These are phyloP conservation scores for Medakamo hakoo DNA, from an alignment of 139 green algal genomes.

Conservation along the genomic window DNA sequence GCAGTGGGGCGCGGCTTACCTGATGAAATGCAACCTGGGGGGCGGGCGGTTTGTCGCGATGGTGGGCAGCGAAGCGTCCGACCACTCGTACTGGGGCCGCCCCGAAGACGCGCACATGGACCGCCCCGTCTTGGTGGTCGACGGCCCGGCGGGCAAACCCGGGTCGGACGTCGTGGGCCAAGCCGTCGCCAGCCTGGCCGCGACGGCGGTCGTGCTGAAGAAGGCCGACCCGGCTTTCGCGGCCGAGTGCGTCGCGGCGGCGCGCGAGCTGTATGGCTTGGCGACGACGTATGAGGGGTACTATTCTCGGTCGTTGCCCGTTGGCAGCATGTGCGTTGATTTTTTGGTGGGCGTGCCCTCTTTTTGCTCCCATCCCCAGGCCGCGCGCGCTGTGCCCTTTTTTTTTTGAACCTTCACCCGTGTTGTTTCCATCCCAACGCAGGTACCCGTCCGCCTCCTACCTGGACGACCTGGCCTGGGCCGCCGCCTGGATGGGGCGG, in stretches of 20 bases:
- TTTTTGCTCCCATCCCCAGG: background rate
- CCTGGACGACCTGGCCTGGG: constrained; percentile 41
- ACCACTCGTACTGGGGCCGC: constrained; percentile 45
- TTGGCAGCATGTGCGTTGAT: constrained; percentile 5
- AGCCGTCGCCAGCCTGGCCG: constrained; percentile 29
- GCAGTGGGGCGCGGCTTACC: constrained; percentile 32
- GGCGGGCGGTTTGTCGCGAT: constrained; percentile 16
- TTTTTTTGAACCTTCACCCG: constrained; percentile 9
- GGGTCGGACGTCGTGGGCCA: constrained; percentile 40
- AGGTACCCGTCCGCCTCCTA: constrained; percentile 14
- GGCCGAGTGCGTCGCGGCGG: constrained; percentile 17
- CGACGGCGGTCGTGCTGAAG: constrained; percentile 29
- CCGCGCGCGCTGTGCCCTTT: background rate
- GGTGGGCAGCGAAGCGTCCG: constrained; percentile 10
- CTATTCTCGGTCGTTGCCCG: constrained; percentile 25
- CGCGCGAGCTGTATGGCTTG: constrained; percentile 28
- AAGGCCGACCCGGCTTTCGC: constrained; percentile 20
- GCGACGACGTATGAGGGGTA: constrained; percentile 23
- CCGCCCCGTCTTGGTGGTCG: constrained; percentile 11
- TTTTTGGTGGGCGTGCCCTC: background rate
- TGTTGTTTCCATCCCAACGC: background rate
- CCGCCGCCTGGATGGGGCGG: constrained; percentile 37
- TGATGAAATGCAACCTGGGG: constrained; percentile 25
- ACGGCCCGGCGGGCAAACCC: constrained; percentile 10
- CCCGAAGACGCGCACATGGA: constrained; percentile 29